Evolutionary conservation across 73 alveolate genomes (phyloP).

Genomic region (Uronychia binucleata): DNA sequence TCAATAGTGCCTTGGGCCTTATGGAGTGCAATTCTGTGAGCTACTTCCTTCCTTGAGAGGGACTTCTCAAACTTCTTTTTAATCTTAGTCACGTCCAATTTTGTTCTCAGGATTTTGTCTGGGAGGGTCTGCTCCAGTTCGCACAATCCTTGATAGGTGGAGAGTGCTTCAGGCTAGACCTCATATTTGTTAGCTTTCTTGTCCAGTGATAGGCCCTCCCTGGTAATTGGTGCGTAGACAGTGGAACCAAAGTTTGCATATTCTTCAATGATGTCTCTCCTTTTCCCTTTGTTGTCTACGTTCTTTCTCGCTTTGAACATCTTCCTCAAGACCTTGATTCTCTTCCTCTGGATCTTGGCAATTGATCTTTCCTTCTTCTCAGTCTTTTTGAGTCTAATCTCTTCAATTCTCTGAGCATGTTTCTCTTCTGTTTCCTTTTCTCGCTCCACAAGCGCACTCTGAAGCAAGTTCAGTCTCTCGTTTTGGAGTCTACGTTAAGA

Average conservation of each 20-base stretch:
- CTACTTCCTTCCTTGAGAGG: slow-evolving; percentile 33
- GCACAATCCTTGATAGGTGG: slow-evolving; percentile 88
- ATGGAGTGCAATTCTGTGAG: slow-evolving; percentile 43
- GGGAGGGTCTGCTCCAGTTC: slow-evolving; percentile 85
- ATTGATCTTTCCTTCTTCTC: slow-evolving; percentile 86
- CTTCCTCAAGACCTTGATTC: slow-evolving; percentile 96
- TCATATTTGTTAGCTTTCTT: slow-evolving; percentile 96
- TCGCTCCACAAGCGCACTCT: slow-evolving; percentile 87
- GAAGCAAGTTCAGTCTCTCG: slow-evolving; percentile 83
- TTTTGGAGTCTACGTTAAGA: slow-evolving; percentile 56
- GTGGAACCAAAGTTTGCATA: slow-evolving; percentile 96
- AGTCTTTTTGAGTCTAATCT: slow-evolving; percentile 82
- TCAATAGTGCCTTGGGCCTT: slow-evolving; percentile 49
- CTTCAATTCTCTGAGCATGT: slow-evolving; percentile 88
- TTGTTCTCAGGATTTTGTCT: slow-evolving; percentile 52
- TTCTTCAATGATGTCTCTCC: slow-evolving; percentile 96
- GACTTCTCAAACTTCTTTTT: slow-evolving; percentile 34
- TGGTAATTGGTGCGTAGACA: slow-evolving; percentile 97
- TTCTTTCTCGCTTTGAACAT: slow-evolving; percentile 95
- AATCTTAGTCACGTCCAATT: slow-evolving; percentile 51
- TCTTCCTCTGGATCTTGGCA: slow-evolving; percentile 84
- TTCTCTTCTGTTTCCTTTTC: slow-evolving; percentile 89
- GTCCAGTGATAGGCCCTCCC: slow-evolving; percentile 97
- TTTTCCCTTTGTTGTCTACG: slow-evolving; percentile 77
- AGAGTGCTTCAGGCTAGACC: slow-evolving; percentile 95